Evolutionary conservation across 2,329 filamentous ascomycete species (phyloP), one percentile per base, ranked within the genome.

Genomic region (Neofusicoccum umdonicola): DNA sequence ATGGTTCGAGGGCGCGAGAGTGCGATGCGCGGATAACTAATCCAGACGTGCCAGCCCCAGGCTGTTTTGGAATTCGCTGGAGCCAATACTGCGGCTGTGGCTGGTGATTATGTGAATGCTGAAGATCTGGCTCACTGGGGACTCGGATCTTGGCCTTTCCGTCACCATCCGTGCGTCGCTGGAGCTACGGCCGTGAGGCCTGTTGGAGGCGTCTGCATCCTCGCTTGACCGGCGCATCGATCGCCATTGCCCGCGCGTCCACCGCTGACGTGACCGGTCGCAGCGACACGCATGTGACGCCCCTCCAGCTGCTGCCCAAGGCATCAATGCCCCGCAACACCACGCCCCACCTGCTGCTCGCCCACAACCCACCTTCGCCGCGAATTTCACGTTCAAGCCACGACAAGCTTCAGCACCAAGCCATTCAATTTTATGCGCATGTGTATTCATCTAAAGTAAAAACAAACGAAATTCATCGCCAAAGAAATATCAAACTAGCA

Each of bases 181-280:
- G 31, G 31, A 45, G 41, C 56, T 60, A 60, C 56, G 56, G 56
- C 56, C 56, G 56, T 60, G 56, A 48, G 42, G 19, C 52, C 52
- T 39, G 37, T 15, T 27, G 22, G 39, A 27, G 27, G n/a, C 22
- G 44, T 54, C 50, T 39, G n/a, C 31, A 8, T n/a, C 41, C 56
- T 22, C 12, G 41, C 17, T 56, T 22, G 39, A 42, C n/a, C 31
- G 22, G 19, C 39, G 17, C 37, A 35, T n/a, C 42, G 41, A 58
- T 58, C 54, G 54, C 15, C 39, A 31, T 22, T 22, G 39, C 22
- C 9, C 19, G 27, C 52, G 27, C 27, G 27, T 7, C 42, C 22
- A 27, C 17, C 15, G 39, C 19, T 57, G 54, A 57, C 39, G 54
- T 45, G 56, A 35, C 41, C 56, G 56, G n/a, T 22, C 41, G 41